A percentile compares a stretch with the other conserved stretches of the same genome.
phyloP scores from a whole-genome alignment of 148 eudicot species.

The Cornus kousa region DNA sequence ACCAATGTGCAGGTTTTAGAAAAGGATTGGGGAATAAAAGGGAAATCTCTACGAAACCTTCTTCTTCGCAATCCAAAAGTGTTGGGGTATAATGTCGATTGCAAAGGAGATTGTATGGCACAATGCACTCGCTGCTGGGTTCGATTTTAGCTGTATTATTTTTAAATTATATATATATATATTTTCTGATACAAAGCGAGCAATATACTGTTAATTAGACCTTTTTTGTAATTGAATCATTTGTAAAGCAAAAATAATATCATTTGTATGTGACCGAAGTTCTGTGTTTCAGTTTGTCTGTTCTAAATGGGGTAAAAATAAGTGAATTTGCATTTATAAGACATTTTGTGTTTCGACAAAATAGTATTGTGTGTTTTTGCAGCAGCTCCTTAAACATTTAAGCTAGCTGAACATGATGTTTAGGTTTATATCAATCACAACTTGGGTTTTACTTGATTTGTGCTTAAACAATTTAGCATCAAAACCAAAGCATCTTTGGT shows the following conservation, averaged over 20 bases:
- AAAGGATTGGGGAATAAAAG: slow-evolving; percentile 76
- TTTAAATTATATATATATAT: no score
- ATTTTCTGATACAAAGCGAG: not conserved
- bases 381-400: no score
- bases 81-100: slow-evolving; percentile 87
- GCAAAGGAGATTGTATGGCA: slow-evolving; percentile 97
- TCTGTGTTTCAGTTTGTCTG: not conserved
- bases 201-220: not conserved
- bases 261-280: not conserved
- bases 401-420: no score
- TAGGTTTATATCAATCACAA: no score
- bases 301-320: not conserved
- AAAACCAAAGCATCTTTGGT: no score
- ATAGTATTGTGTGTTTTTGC: no score
- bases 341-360: no score
- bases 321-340: no score
- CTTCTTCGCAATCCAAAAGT: slow-evolving; percentile 84
- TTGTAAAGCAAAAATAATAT: not conserved
- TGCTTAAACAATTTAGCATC: no score
- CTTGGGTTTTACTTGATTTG: no score
- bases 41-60: slow-evolving; percentile 69
- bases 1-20: slow-evolving; percentile 64
- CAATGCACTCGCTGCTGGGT: slow-evolving; percentile 98
- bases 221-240: slow-evolving; percentile 8
- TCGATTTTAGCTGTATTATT: slow-evolving; percentile 51